phyloP scores from a whole-genome alignment of 768 basidiomycete genomes.

The Xerocomellus dryophilus region DNA sequence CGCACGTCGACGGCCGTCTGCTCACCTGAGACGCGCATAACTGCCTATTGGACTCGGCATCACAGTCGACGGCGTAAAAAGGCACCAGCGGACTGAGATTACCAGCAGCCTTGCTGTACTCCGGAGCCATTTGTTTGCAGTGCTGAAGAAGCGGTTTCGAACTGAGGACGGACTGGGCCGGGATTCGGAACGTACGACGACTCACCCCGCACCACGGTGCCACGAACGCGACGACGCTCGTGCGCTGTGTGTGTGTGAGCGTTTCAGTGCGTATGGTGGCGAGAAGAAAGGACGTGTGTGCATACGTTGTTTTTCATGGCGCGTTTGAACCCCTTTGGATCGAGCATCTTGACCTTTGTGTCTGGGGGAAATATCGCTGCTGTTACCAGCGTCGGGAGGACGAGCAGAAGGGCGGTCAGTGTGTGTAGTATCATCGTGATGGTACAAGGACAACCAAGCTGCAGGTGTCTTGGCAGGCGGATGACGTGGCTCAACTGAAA shows the following conservation, averaged over 20 bases:
- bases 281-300: conserved; percentile 4
- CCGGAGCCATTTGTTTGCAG: conserved; percentile 82
- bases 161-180: not conserved
- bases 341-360: conserved; percentile 69
- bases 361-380: conserved; percentile 49
- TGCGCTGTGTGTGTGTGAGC: conserved; percentile 45
- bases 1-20: not conserved
- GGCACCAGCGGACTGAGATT: conserved; percentile 80
- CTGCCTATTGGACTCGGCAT: conserved; percentile 73
- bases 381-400: conserved; percentile 37
- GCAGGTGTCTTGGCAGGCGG: not conserved
- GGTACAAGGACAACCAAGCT: not conserved
- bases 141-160: conserved; percentile 39
- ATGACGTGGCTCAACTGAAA: conserved; percentile 18
- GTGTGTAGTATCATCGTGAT: conserved; percentile 26
- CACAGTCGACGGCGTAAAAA: conserved; percentile 92
- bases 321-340: conserved; percentile 65
- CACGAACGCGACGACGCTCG: conserved; percentile 82
- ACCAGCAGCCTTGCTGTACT: conserved; percentile 78
- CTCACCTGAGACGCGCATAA: conserved; percentile 76
- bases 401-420: conserved; percentile 16
- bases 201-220: conserved; percentile 93
- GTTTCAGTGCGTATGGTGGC: not conserved
- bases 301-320: conserved; percentile 75
- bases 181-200: not conserved